Conservation (phyloP, 2,329 filamentous ascomycete genomes). For the Colletotrichum sidae region DNA sequence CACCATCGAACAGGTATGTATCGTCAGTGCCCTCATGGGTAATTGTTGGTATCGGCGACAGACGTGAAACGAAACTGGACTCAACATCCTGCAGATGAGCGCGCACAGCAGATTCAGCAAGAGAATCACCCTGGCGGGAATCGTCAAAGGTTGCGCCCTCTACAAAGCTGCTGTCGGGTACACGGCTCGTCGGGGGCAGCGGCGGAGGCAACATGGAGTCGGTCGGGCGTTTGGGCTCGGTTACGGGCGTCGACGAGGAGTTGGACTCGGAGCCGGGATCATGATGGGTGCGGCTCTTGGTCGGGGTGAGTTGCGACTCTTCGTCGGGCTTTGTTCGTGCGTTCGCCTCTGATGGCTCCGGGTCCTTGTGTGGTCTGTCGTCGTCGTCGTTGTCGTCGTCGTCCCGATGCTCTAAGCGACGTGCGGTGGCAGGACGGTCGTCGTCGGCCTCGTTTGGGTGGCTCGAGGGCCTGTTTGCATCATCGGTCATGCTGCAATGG, state of each 20-base stretch:
- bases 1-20: constrained; percentile 68
- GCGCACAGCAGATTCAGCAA: constrained; percentile 64
- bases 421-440: constrained; percentile 41
- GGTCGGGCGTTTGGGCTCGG: constrained; percentile 18
- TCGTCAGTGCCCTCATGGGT: constrained; percentile 64
- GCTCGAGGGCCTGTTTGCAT: constrained; percentile 42
- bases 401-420: constrained; percentile 24
- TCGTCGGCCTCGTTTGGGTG: constrained; percentile 37
- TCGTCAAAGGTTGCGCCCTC: constrained; percentile 53
- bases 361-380: constrained; percentile 38
- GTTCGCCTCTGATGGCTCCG: constrained; percentile 3
- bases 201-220: constrained; percentile 40
- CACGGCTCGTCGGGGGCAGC: constrained; percentile 33
- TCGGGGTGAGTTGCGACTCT: constrained; percentile 29
- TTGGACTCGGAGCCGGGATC: constrained; percentile 5
- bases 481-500: constrained; percentile 50
- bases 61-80: constrained; percentile 71
- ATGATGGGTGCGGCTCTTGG: constrained; percentile 6
- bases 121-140: constrained; percentile 57
- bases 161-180: constrained; percentile 55
- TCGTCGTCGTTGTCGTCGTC: constrained; percentile 28
- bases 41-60: constrained; percentile 66
- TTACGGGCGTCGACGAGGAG: constrained; percentile 20
- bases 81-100: constrained; percentile 73
- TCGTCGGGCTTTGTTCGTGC: constrained; percentile 8